phyloP scores from a whole-genome alignment of 1,284 basidiomycete species.

The Golubevia sp. region DNA sequence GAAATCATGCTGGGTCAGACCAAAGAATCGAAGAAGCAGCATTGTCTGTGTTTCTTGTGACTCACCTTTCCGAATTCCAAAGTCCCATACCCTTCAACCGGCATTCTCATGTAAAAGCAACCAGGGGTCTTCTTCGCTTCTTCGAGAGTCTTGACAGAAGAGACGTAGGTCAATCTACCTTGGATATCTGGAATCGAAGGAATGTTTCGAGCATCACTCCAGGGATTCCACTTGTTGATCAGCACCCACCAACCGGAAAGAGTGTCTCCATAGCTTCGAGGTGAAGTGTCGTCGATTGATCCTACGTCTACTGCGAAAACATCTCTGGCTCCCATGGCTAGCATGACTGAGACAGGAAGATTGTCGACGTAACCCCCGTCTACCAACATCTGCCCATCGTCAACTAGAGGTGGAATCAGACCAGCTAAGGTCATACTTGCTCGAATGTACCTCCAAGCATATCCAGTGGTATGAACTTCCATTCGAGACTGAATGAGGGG shows the following conservation, averaged over 20 bases:
- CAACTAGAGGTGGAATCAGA: constrained; percentile 53
- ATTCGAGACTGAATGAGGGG: too few relatives aligned
- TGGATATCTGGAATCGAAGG: constrained; percentile 58
- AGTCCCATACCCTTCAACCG: constrained; percentile 54
- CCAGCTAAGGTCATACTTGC: constrained; percentile 59
- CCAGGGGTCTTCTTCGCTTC: constrained; percentile 51
- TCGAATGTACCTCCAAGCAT: constrained; percentile 59
- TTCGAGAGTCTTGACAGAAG: constrained; percentile 53
- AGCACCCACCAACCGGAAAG: constrained; percentile 61
- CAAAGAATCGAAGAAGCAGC: background rate
- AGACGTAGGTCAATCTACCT: constrained; percentile 51
- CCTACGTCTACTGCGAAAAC: constrained; percentile 59
- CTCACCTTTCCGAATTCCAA: constrained; percentile 41
- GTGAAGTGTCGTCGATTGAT: constrained; percentile 54
- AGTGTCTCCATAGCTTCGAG: constrained; percentile 55
- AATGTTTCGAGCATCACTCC: constrained; percentile 53
- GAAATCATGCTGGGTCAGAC: too few relatives aligned
- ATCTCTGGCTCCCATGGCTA: constrained; percentile 51
- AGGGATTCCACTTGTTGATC: constrained; percentile 56
- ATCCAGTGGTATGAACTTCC: constrained; percentile 58
- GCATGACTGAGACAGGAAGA: constrained; percentile 54
- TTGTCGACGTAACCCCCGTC: constrained; percentile 61
- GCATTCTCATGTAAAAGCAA: constrained; percentile 58
- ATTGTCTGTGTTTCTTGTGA: background rate
- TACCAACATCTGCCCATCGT: constrained; percentile 59